These are phyloP conservation scores for Verticillium nonalfalfae DNA, from an alignment of 2,329 filamentous ascomycete genomes.

Conservation along the genomic window DNA sequence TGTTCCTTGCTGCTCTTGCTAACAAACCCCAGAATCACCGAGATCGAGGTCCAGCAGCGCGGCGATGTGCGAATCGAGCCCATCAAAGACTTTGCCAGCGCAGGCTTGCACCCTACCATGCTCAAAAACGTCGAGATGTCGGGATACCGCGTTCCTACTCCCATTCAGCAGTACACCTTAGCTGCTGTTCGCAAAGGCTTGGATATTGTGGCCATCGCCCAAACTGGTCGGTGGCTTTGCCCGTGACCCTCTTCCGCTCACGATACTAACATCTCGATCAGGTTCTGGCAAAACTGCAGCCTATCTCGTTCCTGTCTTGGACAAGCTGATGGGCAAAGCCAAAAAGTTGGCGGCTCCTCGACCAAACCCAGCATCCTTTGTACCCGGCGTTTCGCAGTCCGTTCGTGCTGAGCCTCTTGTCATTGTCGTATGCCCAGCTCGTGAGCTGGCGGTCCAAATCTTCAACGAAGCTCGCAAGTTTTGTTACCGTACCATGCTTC, in stretches of 20 bases:
- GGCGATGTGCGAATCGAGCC: slow-evolving; percentile 44
- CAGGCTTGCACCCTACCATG: slow-evolving; percentile 81
- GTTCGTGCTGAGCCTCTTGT: slow-evolving; percentile 82
- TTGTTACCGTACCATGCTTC: slow-evolving; percentile 91
- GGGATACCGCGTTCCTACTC: slow-evolving; percentile 68
- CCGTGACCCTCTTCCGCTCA: background rate
- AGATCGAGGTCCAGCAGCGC: slow-evolving; percentile 52
- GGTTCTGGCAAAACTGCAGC: slow-evolving; percentile 96
- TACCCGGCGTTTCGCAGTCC: slow-evolving; percentile 33
- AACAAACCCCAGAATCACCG: slow-evolving; percentile 38
- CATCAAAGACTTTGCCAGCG: slow-evolving; percentile 59
- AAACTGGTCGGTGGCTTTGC: slow-evolving; percentile 66
- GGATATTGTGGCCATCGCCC: slow-evolving; percentile 84
- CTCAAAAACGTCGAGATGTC: slow-evolving; percentile 68
- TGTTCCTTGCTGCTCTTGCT: slow-evolving; percentile 7
- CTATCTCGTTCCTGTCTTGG: slow-evolving; percentile 83
- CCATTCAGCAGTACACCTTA: slow-evolving; percentile 81
- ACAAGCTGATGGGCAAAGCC: slow-evolving; percentile 90
- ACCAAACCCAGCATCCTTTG: slow-evolving; percentile 55
- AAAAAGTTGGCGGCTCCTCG: slow-evolving; percentile 78
- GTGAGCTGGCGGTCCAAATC: slow-evolving; percentile 89
- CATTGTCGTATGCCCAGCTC: slow-evolving; percentile 76
- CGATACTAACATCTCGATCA: slow-evolving; percentile 25
- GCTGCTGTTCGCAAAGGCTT: slow-evolving; percentile 70
- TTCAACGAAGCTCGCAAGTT: slow-evolving; percentile 91